These are phyloP conservation scores for Salvia splendens DNA, from an alignment of 257 asterid species.

Conservation along the genomic window DNA sequence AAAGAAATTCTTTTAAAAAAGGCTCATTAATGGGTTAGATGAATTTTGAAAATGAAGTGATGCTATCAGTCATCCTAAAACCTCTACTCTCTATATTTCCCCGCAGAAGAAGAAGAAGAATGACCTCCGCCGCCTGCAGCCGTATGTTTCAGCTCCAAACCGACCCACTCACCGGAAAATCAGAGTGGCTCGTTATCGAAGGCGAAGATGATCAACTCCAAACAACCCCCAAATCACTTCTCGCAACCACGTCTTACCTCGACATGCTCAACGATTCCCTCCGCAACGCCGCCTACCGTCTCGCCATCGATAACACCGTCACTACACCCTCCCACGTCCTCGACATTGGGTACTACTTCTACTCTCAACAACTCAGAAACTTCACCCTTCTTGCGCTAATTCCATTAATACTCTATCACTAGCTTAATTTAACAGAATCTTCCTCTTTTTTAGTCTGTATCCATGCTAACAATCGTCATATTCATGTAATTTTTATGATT, in stretches of 20 bases:
- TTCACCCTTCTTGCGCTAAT: neutral
- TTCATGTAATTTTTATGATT: neutral
- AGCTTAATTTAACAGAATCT: conserved; percentile 16
- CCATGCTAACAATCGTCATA: conserved; percentile 1
- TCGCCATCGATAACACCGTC: conserved; percentile 77
- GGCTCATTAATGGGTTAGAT: too few relatives aligned
- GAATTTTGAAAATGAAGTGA: neutral
- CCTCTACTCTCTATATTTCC: conserved; percentile 25
- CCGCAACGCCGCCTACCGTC: conserved; percentile 69
- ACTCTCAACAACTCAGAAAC: neutral
- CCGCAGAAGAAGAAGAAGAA: conserved; percentile 38
- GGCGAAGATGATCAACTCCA: conserved; percentile 43
- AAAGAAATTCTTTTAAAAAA: too few relatives aligned
- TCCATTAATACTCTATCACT: neutral
- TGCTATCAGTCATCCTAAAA: conserved; percentile 42
- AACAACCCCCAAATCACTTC: conserved; percentile 49
- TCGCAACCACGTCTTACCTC: conserved; percentile 75
- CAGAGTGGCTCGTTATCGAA: conserved; percentile 85
- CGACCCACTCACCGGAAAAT: conserved; percentile 76
- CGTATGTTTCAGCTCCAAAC: conserved; percentile 77
- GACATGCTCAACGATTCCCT: conserved; percentile 91
- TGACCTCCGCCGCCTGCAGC: conserved; percentile 43
- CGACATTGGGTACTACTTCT: conserved; percentile 73
- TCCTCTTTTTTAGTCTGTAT: neutral
- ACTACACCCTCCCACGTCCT: conserved; percentile 88